phyloP scores from a whole-genome alignment of 257 asterid species.

The Oldenlandia corymbosa region DNA sequence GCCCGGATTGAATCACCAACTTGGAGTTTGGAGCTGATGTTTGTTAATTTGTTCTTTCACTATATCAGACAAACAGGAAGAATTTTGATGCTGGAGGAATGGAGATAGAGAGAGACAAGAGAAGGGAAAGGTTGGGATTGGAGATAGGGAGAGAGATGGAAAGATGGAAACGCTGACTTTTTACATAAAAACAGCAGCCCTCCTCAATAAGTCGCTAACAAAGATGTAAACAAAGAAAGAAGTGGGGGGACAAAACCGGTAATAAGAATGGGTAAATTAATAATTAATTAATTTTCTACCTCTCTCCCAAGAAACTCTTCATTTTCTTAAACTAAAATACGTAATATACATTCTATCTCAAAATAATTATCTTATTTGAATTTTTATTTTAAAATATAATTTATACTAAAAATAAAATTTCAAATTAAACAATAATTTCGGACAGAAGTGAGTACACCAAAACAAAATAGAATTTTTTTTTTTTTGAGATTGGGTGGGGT shows the following conservation, averaged over 20 bases:
- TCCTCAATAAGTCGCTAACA: conserved; percentile 40
- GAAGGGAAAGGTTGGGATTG: background rate
- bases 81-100: conserved; percentile 18
- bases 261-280: conserved; percentile 24
- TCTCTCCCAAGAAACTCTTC: no score
- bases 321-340: no score
- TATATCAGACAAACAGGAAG: conserved; percentile 8
- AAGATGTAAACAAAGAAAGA: conserved; percentile 10
- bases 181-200: conserved; percentile 32
- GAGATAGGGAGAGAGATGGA: conserved; percentile 25
- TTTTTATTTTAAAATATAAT: no score
- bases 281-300: no score
- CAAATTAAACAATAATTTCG: no score
- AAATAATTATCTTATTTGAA: no score
- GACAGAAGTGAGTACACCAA: no score
- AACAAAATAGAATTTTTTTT: conserved; percentile 28
- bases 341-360: no score
- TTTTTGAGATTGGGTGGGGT: conserved; percentile 13
- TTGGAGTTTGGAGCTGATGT: background rate
- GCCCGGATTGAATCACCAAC: no score
- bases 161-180: conserved; percentile 58
- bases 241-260: conserved; percentile 2
- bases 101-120: conserved; percentile 15
- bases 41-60: conserved; percentile 11
- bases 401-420: no score